Conservation (phyloP, 1,284 basidiomycete species). For the Microbotryomycetes sp. region DNA sequence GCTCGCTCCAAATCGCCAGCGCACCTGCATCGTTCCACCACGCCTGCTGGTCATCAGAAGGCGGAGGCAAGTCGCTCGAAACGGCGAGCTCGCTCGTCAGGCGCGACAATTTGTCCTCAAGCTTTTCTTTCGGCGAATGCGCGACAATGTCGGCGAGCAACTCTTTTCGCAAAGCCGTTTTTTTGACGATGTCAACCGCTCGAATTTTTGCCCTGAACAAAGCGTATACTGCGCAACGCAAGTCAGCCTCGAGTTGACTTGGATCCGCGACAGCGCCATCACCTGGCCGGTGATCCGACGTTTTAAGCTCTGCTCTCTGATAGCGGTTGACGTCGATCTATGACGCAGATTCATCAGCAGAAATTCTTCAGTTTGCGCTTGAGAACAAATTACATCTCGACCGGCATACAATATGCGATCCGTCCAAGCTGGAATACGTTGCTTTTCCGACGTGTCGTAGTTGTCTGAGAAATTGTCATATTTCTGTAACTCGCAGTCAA, state of each 20-base stretch:
- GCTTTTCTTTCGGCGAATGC: constrained; percentile 36
- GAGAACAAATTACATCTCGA: constrained; percentile 50
- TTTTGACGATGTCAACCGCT: constrained; percentile 68
- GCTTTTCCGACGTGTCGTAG: constrained; percentile 95
- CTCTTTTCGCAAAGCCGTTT: constrained; percentile 60
- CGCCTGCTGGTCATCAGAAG: constrained; percentile 60
- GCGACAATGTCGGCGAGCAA: constrained; percentile 39
- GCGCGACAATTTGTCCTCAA: constrained; percentile 17
- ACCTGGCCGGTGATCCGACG: constrained; percentile 93
- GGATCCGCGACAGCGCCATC: constrained; percentile 19
- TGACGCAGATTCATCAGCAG: constrained; percentile 28
- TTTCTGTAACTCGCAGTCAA: constrained; percentile 1
- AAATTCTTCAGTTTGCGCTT: constrained; percentile 8
- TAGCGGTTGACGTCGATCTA: constrained; percentile 42
- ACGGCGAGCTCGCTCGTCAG: constrained; percentile 37
- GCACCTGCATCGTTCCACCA: constrained; percentile 70
- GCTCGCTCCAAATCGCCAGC: no score
- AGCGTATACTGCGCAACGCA: constrained; percentile 59
- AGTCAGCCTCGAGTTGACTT: neutral
- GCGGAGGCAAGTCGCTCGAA: constrained; percentile 56
- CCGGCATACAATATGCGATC: constrained; percentile 89
- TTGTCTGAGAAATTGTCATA: constrained; percentile 54
- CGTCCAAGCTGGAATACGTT: constrained; percentile 97
- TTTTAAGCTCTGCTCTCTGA: constrained; percentile 64
- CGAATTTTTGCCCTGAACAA: constrained; percentile 69